phyloP scores from a whole-genome alignment of 192 early-diverging fungal species.

The Linnemannia exigua region DNA sequence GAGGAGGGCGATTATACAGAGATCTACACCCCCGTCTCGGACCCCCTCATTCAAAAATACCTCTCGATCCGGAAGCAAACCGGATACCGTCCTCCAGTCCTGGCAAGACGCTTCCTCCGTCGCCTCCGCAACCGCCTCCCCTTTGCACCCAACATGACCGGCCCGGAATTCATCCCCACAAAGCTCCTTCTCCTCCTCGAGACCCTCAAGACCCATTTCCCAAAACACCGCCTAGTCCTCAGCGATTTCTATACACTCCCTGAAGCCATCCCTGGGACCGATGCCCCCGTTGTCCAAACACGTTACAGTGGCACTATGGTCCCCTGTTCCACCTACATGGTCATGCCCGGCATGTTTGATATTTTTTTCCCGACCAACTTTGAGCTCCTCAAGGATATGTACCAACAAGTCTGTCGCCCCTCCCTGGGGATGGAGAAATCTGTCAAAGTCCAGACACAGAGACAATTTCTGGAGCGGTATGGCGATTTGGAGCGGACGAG shows the following conservation, averaged over 20 bases:
- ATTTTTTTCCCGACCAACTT: constrained; percentile 99
- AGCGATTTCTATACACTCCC: constrained; percentile 93
- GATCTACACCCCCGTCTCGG: constrained; percentile 83
- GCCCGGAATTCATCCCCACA: constrained; percentile 92
- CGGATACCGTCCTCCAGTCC: constrained; percentile 74
- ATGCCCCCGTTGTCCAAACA: constrained; percentile 97
- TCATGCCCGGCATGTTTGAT: constrained; percentile 98
- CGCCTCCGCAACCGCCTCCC: constrained; percentile 76
- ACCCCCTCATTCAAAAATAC: constrained; percentile 83
- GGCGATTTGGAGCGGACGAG: constrained; percentile 81
- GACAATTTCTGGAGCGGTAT: constrained; percentile 83
- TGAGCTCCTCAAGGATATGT: constrained; percentile 85
- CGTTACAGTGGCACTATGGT: constrained; percentile 92
- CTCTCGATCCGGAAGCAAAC: constrained; percentile 71
- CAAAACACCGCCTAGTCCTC: constrained; percentile 86
- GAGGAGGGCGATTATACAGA: constrained; percentile 89
- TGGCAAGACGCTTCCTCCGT: constrained; percentile 63
- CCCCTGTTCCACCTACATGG: constrained; percentile 95
- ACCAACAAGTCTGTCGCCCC: constrained; percentile 73
- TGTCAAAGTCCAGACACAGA: constrained; percentile 78
- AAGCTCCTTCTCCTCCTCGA: constrained; percentile 83
- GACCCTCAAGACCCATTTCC: constrained; percentile 84
- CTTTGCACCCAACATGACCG: constrained; percentile 88
- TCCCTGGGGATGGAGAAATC: constrained; percentile 57
- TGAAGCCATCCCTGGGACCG: constrained; percentile 83